Conservation (phyloP, 2,329 filamentous ascomycete species). For the Colletotrichum neosansevieriae region DNA sequence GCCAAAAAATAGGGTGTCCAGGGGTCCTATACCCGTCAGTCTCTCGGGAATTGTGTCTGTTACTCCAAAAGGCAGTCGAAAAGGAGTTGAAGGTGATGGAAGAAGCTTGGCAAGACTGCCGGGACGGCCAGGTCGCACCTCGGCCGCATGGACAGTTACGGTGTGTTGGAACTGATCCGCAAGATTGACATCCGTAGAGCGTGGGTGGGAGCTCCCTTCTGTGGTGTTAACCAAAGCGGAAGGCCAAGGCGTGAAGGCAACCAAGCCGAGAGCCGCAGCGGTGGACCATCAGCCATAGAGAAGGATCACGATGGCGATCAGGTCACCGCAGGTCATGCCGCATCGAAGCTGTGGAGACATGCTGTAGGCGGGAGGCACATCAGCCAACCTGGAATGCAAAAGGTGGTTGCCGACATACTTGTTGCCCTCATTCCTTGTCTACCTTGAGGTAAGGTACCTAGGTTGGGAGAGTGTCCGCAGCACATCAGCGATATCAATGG, state of each 20-base stretch:
- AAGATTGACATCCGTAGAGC: background rate
- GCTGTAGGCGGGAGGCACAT: background rate
- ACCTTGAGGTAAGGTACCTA: too few species aligned
- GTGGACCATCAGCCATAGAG: constrained; percentile 12
- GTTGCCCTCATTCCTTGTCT: constrained; percentile 9
- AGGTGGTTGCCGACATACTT: constrained; percentile 9
- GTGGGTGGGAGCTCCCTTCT: background rate
- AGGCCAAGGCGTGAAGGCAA: background rate
- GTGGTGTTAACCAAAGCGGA: constrained; percentile 8
- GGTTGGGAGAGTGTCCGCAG: background rate
- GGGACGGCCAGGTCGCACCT: constrained; percentile 33
- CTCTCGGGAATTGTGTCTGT: background rate
- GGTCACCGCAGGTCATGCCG: background rate
- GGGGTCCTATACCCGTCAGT: constrained; percentile 6
- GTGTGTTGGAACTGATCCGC: constrained; percentile 24
- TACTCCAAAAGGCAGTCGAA: constrained; percentile 12
- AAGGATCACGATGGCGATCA: constrained; percentile 22
- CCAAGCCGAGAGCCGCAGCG: constrained; percentile 14
- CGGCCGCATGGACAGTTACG: constrained; percentile 32
- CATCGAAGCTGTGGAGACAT: background rate
- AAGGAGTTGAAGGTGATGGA: constrained; percentile 21
- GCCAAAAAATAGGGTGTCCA: background rate
- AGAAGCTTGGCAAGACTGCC: constrained; percentile 37
- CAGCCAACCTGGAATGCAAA: constrained; percentile 1
- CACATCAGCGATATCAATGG: constrained; percentile 26